These are phyloP conservation scores for Paecilomyces fulvus DNA, from an alignment of 2,329 filamentous ascomycete genomes.

Conservation along the genomic window DNA sequence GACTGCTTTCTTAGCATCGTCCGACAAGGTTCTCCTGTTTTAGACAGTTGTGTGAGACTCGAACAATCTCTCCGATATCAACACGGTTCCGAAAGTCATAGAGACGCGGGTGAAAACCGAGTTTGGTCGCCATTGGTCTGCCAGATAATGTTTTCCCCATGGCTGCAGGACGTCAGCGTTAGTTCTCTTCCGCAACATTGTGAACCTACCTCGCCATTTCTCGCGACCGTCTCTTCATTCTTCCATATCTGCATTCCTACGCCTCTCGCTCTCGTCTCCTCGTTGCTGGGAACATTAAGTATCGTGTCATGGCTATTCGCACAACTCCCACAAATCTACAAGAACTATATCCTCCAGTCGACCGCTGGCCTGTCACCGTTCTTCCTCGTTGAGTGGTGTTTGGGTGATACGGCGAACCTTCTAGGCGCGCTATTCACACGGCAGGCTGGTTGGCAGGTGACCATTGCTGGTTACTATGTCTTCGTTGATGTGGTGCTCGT, in stretches of 20 bases:
- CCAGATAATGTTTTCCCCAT: background rate
- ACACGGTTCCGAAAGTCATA: background rate
- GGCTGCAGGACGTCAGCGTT: background rate
- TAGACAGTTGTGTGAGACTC: background rate
- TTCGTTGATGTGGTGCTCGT: conserved; percentile 56
- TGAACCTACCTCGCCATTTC: conserved; percentile 50
- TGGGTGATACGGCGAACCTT: conserved; percentile 56
- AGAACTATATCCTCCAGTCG: conserved; percentile 56
- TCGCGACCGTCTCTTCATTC: conserved; percentile 48
- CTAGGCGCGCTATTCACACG: conserved; percentile 55
- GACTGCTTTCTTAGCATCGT: background rate
- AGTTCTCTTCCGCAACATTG: conserved; percentile 49
- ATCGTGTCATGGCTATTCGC: conserved; percentile 63
- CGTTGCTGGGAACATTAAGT: conserved; percentile 51
- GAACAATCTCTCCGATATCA: background rate
- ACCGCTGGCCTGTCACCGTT: conserved; percentile 58
- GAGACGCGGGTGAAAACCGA: background rate
- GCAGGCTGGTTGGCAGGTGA: conserved; percentile 59
- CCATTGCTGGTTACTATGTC: conserved; percentile 58
- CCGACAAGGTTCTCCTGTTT: background rate
- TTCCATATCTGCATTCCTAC: conserved; percentile 58
- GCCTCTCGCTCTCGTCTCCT: conserved; percentile 54
- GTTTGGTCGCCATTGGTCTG: background rate
- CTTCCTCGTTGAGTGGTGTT: conserved; percentile 58
- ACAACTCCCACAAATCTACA: conserved; percentile 61